A percentile compares a stretch with the other conserved stretches of the same genome.
phyloP scores from a whole-genome alignment of 2,329 filamentous ascomycete genomes.

The Tolypocladium pustulatum region DNA sequence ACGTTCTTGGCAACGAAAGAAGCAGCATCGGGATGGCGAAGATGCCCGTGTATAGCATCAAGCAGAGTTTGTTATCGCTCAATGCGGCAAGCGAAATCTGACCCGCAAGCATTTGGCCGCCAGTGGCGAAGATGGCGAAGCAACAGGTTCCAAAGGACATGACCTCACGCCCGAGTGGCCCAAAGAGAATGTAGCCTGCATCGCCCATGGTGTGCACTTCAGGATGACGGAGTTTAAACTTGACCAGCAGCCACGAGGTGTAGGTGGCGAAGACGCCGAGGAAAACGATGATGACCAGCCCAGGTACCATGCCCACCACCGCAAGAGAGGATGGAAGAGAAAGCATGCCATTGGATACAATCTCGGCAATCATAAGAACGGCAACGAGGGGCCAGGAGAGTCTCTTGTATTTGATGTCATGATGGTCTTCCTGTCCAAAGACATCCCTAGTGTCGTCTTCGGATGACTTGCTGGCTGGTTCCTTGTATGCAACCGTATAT shows the following conservation, averaged over 20 bases:
- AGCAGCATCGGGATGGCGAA: constrained; percentile 36
- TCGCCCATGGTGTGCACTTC: constrained; percentile 49
- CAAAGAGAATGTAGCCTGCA: constrained; percentile 42
- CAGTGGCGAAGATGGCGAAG: constrained; percentile 40
- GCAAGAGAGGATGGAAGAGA: constrained; percentile 40
- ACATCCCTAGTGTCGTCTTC: constrained; percentile 3
- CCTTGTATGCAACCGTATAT: not conserved
- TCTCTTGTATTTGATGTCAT: constrained; percentile 40
- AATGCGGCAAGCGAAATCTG: constrained; percentile 37
- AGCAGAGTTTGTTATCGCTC: constrained; percentile 34
- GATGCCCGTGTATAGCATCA: constrained; percentile 38
- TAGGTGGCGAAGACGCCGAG: constrained; percentile 40
- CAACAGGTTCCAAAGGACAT: constrained; percentile 37
- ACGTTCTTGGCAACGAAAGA: constrained; percentile 35
- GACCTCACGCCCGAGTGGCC: constrained; percentile 37
- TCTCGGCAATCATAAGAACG: constrained; percentile 45
- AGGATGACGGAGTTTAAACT: constrained; percentile 43
- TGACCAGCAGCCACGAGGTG: constrained; percentile 35
- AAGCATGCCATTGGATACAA: constrained; percentile 43
- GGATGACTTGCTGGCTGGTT: not conserved
- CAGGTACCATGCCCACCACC: constrained; percentile 40
- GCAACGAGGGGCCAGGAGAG: constrained; percentile 40
- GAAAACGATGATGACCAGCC: constrained; percentile 38
- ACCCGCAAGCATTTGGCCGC: constrained; percentile 38
- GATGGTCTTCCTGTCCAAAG: constrained; percentile 16